Base-by-base conservation (phyloP, 1,284 basidiomycete genomes). In the Stereum hirsutum region DNA sequence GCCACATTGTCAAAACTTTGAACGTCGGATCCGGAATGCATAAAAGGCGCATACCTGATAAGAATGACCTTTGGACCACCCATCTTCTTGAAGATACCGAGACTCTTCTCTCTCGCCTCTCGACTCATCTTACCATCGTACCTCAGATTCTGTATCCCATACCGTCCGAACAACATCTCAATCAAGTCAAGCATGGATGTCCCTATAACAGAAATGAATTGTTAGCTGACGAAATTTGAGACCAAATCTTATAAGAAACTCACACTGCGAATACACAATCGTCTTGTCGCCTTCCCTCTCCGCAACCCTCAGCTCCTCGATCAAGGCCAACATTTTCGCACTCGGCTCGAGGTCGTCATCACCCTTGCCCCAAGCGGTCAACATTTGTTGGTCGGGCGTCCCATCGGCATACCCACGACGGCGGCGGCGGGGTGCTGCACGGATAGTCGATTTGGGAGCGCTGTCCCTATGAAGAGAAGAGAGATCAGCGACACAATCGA, bases 251-350 rank as follows among this genome's bases (percentile, higher is more conserved):
- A 14, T 12, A 5, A n/a, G n/a, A 15, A 3, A 57, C 74, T 42
- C 46, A 81, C 80, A 84, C 56, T 84, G 81, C 6, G 79, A 82
- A 57, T 78, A 84, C 30, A 71, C 67, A 32, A 83, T 83, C 2
- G 73, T 75, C 65, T 83, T 83, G 56, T 84, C 81, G 0, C 77
- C 78, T 3, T 64, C 66, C 5, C 52, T 50, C n/a, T 78, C 75
- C 73, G 76, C 81, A 51, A 78, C 65, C 53, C 72, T 69, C 47
- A 84, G 60, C 43, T 69, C 62, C 3, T 64, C 52, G 25, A 81
- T 52, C 52, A 83, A 59, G 24, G 67, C 65, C n/a, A 72, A 30
- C 80, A 85, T 83, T 66, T 83, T 85, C 7, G 78, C 66, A 55
- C 78, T 81, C 11, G 78, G 69, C 56, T 81, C 78, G 46, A 81